These are phyloP conservation scores for Alternaria atra DNA, from an alignment of 2,329 filamentous ascomycete genomes.

Conservation along the genomic window DNA sequence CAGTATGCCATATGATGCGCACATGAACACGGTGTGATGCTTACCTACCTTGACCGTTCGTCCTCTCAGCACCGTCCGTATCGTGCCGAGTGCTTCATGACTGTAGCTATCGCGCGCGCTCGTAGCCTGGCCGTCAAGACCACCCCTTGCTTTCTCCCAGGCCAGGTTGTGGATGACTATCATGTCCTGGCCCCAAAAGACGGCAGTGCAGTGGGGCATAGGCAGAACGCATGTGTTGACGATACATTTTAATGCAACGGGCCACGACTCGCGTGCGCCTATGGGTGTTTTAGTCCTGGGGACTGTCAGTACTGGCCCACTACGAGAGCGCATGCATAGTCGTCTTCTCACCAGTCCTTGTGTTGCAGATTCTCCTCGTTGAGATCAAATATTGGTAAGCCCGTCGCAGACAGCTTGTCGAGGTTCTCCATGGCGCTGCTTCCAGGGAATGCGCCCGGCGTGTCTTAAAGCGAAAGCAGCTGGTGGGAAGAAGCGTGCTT, in stretches of 20 bases:
- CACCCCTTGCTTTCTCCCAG: conserved; percentile 50
- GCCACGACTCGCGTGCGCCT: conserved; percentile 49
- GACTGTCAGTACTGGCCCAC: conserved; percentile 2
- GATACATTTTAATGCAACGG: conserved; percentile 41
- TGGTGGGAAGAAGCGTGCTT: conserved; percentile 16
- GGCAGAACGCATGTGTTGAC: conserved; percentile 50
- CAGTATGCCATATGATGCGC: conserved; percentile 6
- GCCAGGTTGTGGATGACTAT: conserved; percentile 53
- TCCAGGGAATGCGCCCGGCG: conserved; percentile 5
- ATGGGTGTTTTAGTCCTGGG: conserved; percentile 42
- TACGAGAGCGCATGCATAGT: not conserved
- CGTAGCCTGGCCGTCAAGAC: conserved; percentile 48
- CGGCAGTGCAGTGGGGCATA: conserved; percentile 53
- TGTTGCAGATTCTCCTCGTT: conserved; percentile 39
- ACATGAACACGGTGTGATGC: conserved; percentile 20
- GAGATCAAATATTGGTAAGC: conserved; percentile 42
- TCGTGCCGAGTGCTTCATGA: conserved; percentile 44
- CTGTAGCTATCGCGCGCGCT: conserved; percentile 43
- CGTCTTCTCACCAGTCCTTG: conserved; percentile 39
- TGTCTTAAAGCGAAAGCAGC: conserved; percentile 7
- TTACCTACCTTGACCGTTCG: conserved; percentile 52
- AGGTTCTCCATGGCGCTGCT: conserved; percentile 31
- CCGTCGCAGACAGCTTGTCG: conserved; percentile 43
- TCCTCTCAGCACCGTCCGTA: conserved; percentile 47
- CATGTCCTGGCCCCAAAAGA: conserved; percentile 55